These are phyloP conservation scores for Cutaneotrichosporon mucoides DNA, from an alignment of 1,284 basidiomycete genomes.

Conservation along the genomic window DNA sequence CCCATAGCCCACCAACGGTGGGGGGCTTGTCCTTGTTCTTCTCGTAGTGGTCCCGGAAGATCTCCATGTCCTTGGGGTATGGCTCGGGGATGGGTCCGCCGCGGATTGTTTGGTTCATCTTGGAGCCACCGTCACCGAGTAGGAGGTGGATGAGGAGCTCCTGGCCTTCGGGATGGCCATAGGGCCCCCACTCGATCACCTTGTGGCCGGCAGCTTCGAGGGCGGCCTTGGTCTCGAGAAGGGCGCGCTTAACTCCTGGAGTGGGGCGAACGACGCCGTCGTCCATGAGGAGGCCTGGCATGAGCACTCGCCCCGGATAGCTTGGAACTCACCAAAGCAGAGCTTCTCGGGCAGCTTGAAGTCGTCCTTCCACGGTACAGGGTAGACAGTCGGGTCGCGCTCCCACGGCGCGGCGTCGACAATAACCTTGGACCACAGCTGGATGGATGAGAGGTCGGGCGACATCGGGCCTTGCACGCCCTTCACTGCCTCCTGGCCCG, in stretches of 20 bases:
- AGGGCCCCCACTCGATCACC: slow-evolving; percentile 44
- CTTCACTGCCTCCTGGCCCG: slow-evolving; percentile 63
- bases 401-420: slow-evolving; percentile 58
- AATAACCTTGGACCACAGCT: slow-evolving; percentile 56
- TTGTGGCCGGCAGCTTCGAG: slow-evolving; percentile 62
- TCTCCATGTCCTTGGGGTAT: slow-evolving; percentile 12
- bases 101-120: slow-evolving; percentile 1
- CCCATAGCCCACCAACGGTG: slow-evolving; percentile 15
- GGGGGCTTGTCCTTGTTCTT: slow-evolving; percentile 9
- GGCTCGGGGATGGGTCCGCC: slow-evolving; percentile 16
- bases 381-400: slow-evolving; percentile 58
- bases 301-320: slow-evolving; percentile 22
- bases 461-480: slow-evolving; percentile 67
- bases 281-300: slow-evolving; percentile 52
- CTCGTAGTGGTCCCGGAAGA: slow-evolving; percentile 6
- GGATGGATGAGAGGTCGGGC: slow-evolving; percentile 56
- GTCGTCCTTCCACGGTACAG: slow-evolving; percentile 59
- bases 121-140: slow-evolving; percentile 14
- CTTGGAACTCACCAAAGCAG: slow-evolving; percentile 12
- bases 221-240: slow-evolving; percentile 58
- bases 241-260: slow-evolving; percentile 63
- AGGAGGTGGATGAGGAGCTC: slow-evolving; percentile 7
- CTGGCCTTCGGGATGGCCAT: slow-evolving; percentile 4
- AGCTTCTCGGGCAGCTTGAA: slow-evolving; percentile 60
- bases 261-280: slow-evolving; percentile 60